Evolutionary conservation across 192 early-diverging fungal species (phyloP).

Genomic region (Pecoramyces ruminantium): DNA sequence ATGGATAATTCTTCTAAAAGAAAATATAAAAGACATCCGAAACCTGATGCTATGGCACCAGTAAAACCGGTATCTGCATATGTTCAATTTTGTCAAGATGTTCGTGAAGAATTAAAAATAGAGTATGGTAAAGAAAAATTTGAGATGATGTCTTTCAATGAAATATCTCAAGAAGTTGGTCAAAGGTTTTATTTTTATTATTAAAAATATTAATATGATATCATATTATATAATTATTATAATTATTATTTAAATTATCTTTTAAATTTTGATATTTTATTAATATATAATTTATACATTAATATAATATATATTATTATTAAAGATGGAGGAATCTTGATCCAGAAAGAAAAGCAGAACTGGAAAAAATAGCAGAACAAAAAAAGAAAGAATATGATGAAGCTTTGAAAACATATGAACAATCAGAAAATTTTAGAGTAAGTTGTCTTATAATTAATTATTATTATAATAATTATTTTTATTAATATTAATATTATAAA

Average conservation of each 20-base stretch:
- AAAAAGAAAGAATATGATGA: background rate
- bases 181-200: background rate
- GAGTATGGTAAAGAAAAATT: background rate
- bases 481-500: too few species aligned
- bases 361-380: background rate
- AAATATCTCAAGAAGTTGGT: background rate
- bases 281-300: too few species aligned
- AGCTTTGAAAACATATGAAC: background rate
- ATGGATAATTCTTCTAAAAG: conserved; percentile 6
- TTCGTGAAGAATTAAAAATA: conserved; percentile 15
- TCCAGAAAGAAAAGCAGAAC: background rate
- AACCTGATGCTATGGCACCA: conserved; percentile 22
- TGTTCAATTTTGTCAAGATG: conserved; percentile 24
- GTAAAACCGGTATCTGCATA: conserved; percentile 25
- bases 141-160: background rate
- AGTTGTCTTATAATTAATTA: background rate
- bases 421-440: background rate
- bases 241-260: too few species aligned
- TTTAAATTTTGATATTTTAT: too few species aligned
- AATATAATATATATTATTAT: too few species aligned
- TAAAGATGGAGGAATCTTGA: background rate
- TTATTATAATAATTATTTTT: too few species aligned
- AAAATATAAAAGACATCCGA: conserved; percentile 24
- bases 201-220: too few species aligned
- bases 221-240: too few species aligned